Percentiles rank a stretch among this genome's conserved stretches.
phyloP scores from a whole-genome alignment of 2,329 filamentous ascomycete genomes.

The Westerdykella ornata region DNA sequence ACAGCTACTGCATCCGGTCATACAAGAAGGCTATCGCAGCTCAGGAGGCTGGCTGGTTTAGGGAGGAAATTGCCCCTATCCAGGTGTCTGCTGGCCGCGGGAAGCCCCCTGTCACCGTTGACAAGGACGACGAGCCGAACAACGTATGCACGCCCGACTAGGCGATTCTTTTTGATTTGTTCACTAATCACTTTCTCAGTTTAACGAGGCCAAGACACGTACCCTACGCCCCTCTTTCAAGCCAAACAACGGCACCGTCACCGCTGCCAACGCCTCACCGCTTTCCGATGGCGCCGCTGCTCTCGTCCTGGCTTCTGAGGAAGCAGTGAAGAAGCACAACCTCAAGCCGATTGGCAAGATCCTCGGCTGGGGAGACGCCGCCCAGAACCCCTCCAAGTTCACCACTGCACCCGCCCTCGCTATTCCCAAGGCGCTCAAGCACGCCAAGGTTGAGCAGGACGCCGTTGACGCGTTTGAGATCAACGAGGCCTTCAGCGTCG shows the following conservation, averaged over 20 bases:
- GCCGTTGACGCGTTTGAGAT: constrained; percentile 94
- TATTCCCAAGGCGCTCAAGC: constrained; percentile 94
- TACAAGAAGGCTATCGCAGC: constrained; percentile 92
- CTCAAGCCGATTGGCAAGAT: constrained; percentile 94
- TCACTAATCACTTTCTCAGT: constrained; percentile 25
- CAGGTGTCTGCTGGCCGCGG: constrained; percentile 82
- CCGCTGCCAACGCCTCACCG: constrained; percentile 91
- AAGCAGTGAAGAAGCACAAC: constrained; percentile 83
- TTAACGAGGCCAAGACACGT: constrained; percentile 48
- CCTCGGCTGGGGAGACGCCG: constrained; percentile 93
- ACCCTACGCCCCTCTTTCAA: constrained; percentile 68
- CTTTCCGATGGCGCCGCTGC: constrained; percentile 93
- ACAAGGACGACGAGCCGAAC: constrained; percentile 91
- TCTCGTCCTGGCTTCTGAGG: constrained; percentile 87
- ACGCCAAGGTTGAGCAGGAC: constrained; percentile 72
- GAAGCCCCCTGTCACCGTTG: constrained; percentile 75
- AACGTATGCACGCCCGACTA: constrained; percentile 52
- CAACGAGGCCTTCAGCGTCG: constrained; percentile 98
- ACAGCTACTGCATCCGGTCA: constrained; percentile 89
- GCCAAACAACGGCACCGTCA: constrained; percentile 80
- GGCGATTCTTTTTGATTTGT: neutral
- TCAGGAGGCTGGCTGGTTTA: constrained; percentile 73
- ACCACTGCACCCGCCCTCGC: constrained; percentile 88
- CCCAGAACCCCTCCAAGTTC: constrained; percentile 86
- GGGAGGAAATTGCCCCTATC: constrained; percentile 79